Percentiles rank a stretch among this genome's conserved stretches.
Conservation (phyloP, 345 rosid genomes). For the Carallia brachiata region DNA sequence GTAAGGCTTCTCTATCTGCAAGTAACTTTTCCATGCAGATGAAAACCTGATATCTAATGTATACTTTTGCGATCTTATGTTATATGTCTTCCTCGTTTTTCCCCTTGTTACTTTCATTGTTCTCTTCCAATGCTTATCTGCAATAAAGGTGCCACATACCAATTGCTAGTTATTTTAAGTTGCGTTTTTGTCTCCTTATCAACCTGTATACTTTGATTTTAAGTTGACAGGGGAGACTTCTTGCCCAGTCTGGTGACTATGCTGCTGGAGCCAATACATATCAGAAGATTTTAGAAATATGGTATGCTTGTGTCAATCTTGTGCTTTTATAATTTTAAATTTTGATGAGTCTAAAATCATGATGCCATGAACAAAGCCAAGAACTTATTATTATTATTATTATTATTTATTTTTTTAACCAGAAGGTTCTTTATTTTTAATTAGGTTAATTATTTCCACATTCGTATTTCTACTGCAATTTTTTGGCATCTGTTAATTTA, state of each 20-base stretch:
- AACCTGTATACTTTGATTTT: conserved; percentile 50
- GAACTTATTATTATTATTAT: too few relatives aligned
- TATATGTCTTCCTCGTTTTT: not conserved
- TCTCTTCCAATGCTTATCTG: too few relatives aligned
- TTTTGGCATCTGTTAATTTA: not conserved
- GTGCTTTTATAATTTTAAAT: not conserved
- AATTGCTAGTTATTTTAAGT: conserved; percentile 14
- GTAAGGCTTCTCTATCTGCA: too few relatives aligned
- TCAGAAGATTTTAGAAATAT: conserved; percentile 65
- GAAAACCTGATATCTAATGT: not conserved
- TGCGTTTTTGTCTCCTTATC: conserved; percentile 30
- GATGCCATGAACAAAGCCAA: not conserved
- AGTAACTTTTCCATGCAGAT: too few relatives aligned
- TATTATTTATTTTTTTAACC: not conserved
- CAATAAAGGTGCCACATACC: not conserved
- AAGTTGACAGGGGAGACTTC: conserved; percentile 99
- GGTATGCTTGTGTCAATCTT: conserved; percentile 47
- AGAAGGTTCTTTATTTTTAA: not conserved
- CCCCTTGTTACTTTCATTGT: not conserved
- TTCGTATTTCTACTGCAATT: not conserved
- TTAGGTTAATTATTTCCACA: too few relatives aligned
- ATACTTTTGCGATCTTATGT: not conserved
- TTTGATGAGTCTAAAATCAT: not conserved
- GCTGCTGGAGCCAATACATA: conserved; percentile 58
- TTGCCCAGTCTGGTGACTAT: conserved; percentile 70